phyloP scores from a whole-genome alignment of 163 green algal genomes.

The Prototheca cutis region DNA sequence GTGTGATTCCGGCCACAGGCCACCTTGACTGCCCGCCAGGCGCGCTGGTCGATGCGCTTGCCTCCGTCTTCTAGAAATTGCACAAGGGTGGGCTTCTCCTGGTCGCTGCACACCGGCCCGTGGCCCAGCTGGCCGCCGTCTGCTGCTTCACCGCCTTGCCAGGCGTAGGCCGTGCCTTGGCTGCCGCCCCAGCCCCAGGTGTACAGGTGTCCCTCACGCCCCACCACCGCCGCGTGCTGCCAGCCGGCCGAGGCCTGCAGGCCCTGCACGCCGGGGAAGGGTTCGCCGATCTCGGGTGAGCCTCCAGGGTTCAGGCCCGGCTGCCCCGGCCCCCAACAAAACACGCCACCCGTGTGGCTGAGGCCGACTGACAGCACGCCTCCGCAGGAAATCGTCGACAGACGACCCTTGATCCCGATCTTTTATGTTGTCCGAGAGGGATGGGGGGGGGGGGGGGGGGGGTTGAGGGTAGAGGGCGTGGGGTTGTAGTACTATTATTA shows the following conservation, averaged over 20 bases:
- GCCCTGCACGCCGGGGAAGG: background rate
- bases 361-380: background rate
- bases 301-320: background rate
- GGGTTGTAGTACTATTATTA: background rate
- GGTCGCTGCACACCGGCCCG: constrained; percentile 44
- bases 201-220: constrained; percentile 6
- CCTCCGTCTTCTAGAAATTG: background rate
- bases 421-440: too few relatives aligned
- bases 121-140: constrained; percentile 52
- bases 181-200: constrained; percentile 45
- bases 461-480: background rate
- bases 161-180: constrained; percentile 13
- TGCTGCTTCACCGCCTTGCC: constrained; percentile 6
- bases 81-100: constrained; percentile 10
- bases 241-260: constrained; percentile 1
- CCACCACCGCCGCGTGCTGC: constrained; percentile 19
- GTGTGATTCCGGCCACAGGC: constrained; percentile 52
- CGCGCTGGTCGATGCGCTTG: background rate
- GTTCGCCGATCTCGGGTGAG: background rate
- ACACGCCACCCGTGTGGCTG: background rate
- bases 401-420: background rate
- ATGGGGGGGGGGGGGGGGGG: too few relatives aligned
- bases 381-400: background rate
- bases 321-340: background rate
- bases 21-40: constrained; percentile 30